Evolutionary conservation across 139 green algal genomes (phyloP).

Genomic region (Micractinium sp.): DNA sequence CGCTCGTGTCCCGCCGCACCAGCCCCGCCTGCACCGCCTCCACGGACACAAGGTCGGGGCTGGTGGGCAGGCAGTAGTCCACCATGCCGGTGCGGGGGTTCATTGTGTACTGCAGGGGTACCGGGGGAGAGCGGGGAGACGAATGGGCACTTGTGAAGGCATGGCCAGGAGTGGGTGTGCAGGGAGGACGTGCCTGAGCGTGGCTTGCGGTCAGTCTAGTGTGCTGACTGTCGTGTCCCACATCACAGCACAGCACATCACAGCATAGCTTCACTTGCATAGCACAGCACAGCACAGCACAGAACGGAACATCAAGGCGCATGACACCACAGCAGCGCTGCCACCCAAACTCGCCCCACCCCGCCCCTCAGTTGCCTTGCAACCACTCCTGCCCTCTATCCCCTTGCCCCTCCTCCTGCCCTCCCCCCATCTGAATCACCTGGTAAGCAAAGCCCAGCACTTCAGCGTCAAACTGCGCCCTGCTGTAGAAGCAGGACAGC

Average conservation of each 20-base stretch:
- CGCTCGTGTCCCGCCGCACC: conserved; percentile 6
- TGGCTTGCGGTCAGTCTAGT: too few species aligned
- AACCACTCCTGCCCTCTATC: too few species aligned
- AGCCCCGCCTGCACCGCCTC: conserved; percentile 36
- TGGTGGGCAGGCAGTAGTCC: conserved; percentile 37
- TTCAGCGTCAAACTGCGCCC: conserved; percentile 17
- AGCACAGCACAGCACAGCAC: too few species aligned
- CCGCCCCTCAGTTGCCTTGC: too few species aligned
- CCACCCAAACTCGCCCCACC: too few species aligned
- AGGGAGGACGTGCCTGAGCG: too few species aligned
- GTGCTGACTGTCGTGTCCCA: too few species aligned
- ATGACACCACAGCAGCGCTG: too few species aligned
- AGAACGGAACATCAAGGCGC: too few species aligned
- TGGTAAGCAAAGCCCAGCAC: conserved; percentile 34
- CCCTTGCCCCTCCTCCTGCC: too few species aligned
- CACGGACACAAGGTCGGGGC: conserved; percentile 36
- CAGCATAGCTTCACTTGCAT: too few species aligned
- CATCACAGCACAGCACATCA: neutral
- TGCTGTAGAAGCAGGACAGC: conserved; percentile 44
- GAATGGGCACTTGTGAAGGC: neutral
- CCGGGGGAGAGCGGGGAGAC: neutral
- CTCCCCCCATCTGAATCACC: neutral
- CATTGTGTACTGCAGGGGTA: conserved; percentile 32
- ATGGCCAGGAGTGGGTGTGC: neutral
- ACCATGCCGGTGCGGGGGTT: conserved; percentile 35